phyloP scores from a whole-genome alignment of 2,329 filamentous ascomycete genomes.

The Cadophora gregata region DNA sequence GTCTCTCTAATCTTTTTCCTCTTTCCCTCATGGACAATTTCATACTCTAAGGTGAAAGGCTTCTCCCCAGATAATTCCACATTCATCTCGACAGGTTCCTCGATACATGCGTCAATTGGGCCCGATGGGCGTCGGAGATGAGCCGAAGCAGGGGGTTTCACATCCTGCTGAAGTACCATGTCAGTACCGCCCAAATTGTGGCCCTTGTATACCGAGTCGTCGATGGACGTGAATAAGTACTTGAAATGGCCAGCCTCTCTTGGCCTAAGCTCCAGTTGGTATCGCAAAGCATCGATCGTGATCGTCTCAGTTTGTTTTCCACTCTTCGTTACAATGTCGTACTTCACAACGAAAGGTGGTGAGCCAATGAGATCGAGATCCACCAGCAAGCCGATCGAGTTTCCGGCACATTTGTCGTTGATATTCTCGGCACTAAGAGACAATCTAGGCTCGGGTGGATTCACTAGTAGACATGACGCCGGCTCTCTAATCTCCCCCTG shows the following conservation, averaged over 20 bases:
- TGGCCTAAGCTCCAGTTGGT: slow-evolving; percentile 85
- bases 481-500: slow-evolving; percentile 90
- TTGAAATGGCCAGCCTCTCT: slow-evolving; percentile 81
- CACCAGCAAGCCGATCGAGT: slow-evolving; percentile 87
- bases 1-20: slow-evolving; percentile 71
- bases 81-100: slow-evolving; percentile 77
- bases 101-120: slow-evolving; percentile 76
- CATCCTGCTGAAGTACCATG: slow-evolving; percentile 80
- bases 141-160: slow-evolving; percentile 90
- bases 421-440: slow-evolving; percentile 79
- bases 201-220: slow-evolving; percentile 80
- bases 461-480: slow-evolving; percentile 89
- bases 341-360: slow-evolving; percentile 85
- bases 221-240: slow-evolving; percentile 82
- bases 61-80: slow-evolving; percentile 80
- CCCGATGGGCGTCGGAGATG: slow-evolving; percentile 63
- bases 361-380: slow-evolving; percentile 90
- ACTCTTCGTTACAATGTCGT: slow-evolving; percentile 70
- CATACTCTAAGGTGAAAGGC: slow-evolving; percentile 91
- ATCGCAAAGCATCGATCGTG: slow-evolving; percentile 72
- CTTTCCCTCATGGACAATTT: slow-evolving; percentile 88
- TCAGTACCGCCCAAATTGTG: slow-evolving; percentile 65
- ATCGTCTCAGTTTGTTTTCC: slow-evolving; percentile 53
- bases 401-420: slow-evolving; percentile 93
- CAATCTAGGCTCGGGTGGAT: slow-evolving; percentile 85